These are phyloP conservation scores for Kazachstania sp. DNA, from an alignment of 1,139 yeast genomes.

Conservation along the genomic window DNA sequence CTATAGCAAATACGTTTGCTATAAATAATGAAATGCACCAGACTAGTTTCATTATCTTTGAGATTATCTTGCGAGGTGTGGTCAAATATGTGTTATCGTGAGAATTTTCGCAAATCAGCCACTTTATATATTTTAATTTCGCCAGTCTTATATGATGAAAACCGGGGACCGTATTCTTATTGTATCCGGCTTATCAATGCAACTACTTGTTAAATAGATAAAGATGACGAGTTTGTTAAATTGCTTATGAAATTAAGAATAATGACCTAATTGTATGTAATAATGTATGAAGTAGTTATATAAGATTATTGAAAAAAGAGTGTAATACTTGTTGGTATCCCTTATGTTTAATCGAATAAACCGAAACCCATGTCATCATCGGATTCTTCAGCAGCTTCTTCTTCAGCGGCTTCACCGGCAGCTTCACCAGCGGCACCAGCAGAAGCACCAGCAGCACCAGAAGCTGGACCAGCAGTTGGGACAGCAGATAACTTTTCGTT, in stretches of 20 bases:
- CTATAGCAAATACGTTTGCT: not conserved
- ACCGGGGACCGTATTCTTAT: no score
- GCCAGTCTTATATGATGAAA: no score
- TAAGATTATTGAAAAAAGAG: not conserved
- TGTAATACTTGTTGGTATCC: not conserved
- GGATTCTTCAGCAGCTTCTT: conserved; percentile 38
- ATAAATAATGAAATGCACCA: not conserved
- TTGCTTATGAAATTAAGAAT: not conserved
- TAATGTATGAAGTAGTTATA: not conserved
- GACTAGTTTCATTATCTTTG: not conserved
- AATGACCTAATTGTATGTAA: conserved; percentile 1
- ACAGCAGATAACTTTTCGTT: conserved; percentile 73
- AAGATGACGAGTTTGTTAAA: no score
- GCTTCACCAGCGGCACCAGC: conserved; percentile 52
- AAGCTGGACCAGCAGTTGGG: conserved; percentile 79
- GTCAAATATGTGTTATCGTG: no score
- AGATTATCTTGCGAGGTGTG: no score
- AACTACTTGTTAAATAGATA: no score
- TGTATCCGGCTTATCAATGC: no score
- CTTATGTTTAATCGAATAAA: conserved; percentile 59
- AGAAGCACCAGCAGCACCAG: conserved; percentile 50
- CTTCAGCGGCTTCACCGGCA: conserved; percentile 46
- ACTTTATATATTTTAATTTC: no score
- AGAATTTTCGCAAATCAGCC: no score
- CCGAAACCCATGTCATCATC: conserved; percentile 88